Percentiles rank a stretch among this genome's conserved stretches.
Evolutionary conservation across 768 basidiomycete genomes (phyloP).

Genomic region (Hygrophorus pudorinus): DNA sequence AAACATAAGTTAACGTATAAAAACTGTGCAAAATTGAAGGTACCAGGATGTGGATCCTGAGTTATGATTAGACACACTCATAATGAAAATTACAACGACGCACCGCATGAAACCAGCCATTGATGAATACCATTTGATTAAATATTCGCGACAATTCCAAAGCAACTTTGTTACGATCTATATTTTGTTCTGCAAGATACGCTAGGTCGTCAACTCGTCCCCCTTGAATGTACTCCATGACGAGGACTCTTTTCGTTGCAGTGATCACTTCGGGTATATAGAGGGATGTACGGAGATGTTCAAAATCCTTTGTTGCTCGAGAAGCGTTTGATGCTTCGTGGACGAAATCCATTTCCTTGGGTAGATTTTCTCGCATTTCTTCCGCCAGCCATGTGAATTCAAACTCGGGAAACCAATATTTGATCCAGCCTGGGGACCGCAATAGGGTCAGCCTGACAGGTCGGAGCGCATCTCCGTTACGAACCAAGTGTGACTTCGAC

Average conservation of each 20-base stretch:
- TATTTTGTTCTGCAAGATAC: conserved; percentile 71
- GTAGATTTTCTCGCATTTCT: conserved; percentile 89
- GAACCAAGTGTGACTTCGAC: conserved; percentile 63
- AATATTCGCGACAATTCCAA: conserved; percentile 88
- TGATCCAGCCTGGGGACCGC: conserved; percentile 57
- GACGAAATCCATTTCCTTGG: conserved; percentile 90
- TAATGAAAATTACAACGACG: conserved; percentile 16
- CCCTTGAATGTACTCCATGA: conserved; percentile 94
- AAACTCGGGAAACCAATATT: conserved; percentile 90
- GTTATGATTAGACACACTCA: conserved; percentile 3
- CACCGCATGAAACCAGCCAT: conserved; percentile 84
- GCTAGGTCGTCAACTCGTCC: conserved; percentile 80
- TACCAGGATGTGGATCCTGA: conserved; percentile 84
- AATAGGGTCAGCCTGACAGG: conserved; percentile 4
- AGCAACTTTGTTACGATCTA: conserved; percentile 91
- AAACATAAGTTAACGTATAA: not conserved
- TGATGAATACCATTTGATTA: conserved; percentile 89
- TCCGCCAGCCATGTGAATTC: conserved; percentile 91
- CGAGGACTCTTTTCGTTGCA: conserved; percentile 74
- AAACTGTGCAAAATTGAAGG: not conserved
- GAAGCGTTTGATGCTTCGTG: conserved; percentile 83
- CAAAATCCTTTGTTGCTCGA: conserved; percentile 63
- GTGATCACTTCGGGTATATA: conserved; percentile 81
- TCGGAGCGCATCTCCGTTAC: conserved; percentile 8
- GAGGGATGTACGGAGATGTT: conserved; percentile 59